Base-by-base conservation (phyloP, 2,329 filamentous ascomycete genomes). In the Trichoderma lentiforme region DNA sequence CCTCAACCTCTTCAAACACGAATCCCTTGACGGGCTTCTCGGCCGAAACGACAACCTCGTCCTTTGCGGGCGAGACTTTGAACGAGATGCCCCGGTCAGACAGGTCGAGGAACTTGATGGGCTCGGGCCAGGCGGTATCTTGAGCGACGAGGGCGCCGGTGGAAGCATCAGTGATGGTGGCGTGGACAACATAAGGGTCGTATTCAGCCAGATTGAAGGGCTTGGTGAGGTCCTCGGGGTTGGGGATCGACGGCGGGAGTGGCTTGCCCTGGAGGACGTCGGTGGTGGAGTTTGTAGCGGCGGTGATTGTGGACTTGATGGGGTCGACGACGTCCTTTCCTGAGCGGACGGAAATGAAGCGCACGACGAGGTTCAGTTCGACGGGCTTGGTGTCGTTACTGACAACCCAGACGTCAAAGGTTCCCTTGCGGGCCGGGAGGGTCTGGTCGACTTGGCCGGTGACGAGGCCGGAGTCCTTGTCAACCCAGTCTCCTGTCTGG, bases 81-180 rank as follows among this genome's bases (percentile, higher is more conserved):
- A 89, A 77, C 1, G 80, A 53, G 12, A 80, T 70, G 2, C 74
- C 76, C 30, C 86, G 83, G 51, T 84, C 79, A 14, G 82, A 78
- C 56, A 90, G 80, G 73, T 86, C 83, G 1, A 89, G 78, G 73
- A 89, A 90, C 78, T 91, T 91, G 65, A 91, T 74, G 1, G 89
- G 89, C 62, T 91, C 86, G 1, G 89, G 88, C 88, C 89, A 91
- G 34, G 87, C 86, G 14, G 84, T 81, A 71, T 87, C 86, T 15
- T 83, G 80, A 4, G 86, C 83, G 2, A 87, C 76, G 18, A 83
- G 77, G 21, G 78, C 73, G 0, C 81, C 75, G 2, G 81, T 76
- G 6, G 81, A 73, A 8, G 32, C 39, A n/a, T 70, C 66, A 2
- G 80, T 75, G 2, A 89, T 75, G 34, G 82, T 81, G 1, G 83